These are phyloP conservation scores for Inosperma sp. DNA, from an alignment of 768 basidiomycete species.

Conservation along the genomic window DNA sequence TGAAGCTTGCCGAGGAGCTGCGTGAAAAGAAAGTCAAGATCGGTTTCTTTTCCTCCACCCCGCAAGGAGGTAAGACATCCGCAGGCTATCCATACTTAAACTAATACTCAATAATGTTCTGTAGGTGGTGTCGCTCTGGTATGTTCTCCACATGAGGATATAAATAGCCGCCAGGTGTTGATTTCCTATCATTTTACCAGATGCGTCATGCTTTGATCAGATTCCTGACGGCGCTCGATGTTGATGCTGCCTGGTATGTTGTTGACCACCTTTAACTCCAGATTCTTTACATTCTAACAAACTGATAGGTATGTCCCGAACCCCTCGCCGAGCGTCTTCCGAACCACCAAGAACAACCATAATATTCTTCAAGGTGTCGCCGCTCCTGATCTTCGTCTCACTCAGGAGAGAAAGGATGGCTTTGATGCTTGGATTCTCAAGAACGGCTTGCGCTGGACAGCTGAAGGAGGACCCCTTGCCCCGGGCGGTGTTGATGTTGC, in stretches of 20 bases:
- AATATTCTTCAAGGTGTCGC: conserved; percentile 94
- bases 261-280: conserved; percentile 18
- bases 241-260: conserved; percentile 77
- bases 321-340: conserved; percentile 84
- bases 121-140: conserved; percentile 90
- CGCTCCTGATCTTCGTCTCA: conserved; percentile 68
- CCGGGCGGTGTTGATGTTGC: conserved; percentile 81
- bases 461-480: conserved; percentile 79
- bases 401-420: conserved; percentile 68
- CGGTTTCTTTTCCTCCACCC: conserved; percentile 92
- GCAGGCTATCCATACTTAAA: conserved; percentile 13
- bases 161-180: conserved; percentile 6
- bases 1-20: conserved; percentile 78
- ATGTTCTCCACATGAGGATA: conserved; percentile 31
- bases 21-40: conserved; percentile 85
- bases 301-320: conserved; percentile 75
- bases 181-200: conserved; percentile 37
- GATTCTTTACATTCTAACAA: conserved; percentile 12
- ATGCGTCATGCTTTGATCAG: conserved; percentile 95
- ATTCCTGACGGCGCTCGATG: conserved; percentile 73
- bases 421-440: conserved; percentile 88
- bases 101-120: conserved; percentile 14
- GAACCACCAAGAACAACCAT: conserved; percentile 94
- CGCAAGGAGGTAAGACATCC: conserved; percentile 88
- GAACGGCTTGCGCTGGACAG: conserved; percentile 86